phyloP scores from a whole-genome alignment of 768 basidiomycete genomes.

The Leccinum incarnatum region DNA sequence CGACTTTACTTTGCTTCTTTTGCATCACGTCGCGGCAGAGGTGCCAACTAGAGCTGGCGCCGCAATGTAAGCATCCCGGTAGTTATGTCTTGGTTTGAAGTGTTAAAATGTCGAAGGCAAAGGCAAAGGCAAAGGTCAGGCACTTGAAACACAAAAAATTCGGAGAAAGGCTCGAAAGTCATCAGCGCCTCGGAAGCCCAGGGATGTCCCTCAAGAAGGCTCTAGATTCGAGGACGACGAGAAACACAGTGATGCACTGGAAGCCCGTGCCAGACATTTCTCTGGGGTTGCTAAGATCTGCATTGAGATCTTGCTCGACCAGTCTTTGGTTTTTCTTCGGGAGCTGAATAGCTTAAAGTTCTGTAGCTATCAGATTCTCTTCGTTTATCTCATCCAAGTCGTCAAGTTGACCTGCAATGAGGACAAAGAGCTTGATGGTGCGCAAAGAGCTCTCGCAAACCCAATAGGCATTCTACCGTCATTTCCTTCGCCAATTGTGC shows the following conservation, averaged over 20 bases:
- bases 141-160: conserved; percentile 72
- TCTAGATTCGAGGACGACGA: conserved; percentile 25
- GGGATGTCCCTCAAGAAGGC: conserved; percentile 17
- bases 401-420: conserved; percentile 7
- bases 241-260: conserved; percentile 10
- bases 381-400: neutral
- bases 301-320: conserved; percentile 22
- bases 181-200: conserved; percentile 27
- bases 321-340: conserved; percentile 48
- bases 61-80: conserved; percentile 18
- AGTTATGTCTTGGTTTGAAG: neutral
- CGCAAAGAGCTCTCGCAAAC: conserved; percentile 7
- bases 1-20: no score
- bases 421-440: neutral
- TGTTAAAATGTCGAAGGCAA: conserved; percentile 42
- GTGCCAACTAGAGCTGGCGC: neutral
- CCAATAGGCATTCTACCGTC: conserved; percentile 48
- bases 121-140: conserved; percentile 53
- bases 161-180: conserved; percentile 49
- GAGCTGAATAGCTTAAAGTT: conserved; percentile 17
- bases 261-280: conserved; percentile 12
- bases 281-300: conserved; percentile 4
- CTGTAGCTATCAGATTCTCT: conserved; percentile 7
- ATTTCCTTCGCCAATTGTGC: conserved; percentile 67
- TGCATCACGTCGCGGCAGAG: conserved; percentile 5